phyloP scores from a whole-genome alignment of 495 filamentous ascomycete genomes.

The Articulospora tetracladia region DNA sequence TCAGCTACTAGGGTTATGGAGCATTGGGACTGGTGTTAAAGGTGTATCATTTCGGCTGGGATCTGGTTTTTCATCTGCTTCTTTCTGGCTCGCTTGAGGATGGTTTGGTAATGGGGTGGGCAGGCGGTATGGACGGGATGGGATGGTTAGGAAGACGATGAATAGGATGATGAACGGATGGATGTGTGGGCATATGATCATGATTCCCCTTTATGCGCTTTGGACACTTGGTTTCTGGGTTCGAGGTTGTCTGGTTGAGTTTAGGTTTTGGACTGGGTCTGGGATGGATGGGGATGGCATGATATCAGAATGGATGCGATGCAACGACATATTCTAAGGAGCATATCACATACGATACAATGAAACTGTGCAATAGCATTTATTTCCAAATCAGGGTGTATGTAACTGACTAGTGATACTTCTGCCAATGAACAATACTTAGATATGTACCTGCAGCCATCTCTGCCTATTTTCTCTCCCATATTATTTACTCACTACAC shows the following conservation, averaged over 20 bases:
- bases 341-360: background rate
- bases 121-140: background rate
- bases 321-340: background rate
- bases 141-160: background rate
- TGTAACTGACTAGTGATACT: too few species aligned
- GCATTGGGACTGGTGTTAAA: background rate
- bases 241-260: background rate
- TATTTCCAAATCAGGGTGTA: too few species aligned
- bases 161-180: background rate
- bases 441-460: too few species aligned
- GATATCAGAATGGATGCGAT: background rate
- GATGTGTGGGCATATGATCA: constrained; percentile 2
- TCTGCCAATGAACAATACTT: too few species aligned
- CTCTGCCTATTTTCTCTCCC: too few species aligned
- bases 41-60: background rate
- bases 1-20: background rate
- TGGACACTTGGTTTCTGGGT: background rate
- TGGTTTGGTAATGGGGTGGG: background rate
- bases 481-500: too few species aligned
- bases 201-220: constrained; percentile 12
- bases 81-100: background rate
- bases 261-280: background rate
- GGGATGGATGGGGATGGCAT: background rate
- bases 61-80: background rate
- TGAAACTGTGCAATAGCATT: too few species aligned